These are phyloP conservation scores for Penicillium freii DNA, from an alignment of 2,329 filamentous ascomycete species.

Conservation along the genomic window DNA sequence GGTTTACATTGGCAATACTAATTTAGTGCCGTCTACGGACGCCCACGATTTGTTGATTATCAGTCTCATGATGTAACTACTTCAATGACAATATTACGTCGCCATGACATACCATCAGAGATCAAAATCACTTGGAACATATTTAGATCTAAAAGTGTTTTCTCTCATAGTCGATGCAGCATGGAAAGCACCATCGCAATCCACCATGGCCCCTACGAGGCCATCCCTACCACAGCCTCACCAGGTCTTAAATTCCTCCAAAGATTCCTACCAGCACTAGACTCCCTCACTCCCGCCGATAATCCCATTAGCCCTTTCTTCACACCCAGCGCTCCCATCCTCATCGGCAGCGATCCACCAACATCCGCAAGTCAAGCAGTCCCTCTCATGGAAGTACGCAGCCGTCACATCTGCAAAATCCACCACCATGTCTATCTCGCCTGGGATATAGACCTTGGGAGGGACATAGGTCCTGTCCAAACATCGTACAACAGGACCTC, in stretches of 20 bases:
- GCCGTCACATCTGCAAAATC: conserved; percentile 15
- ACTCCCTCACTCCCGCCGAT: conserved; percentile 13
- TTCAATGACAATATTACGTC: background rate
- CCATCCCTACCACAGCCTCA: conserved; percentile 15
- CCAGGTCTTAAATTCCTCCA: conserved; percentile 24
- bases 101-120: background rate
- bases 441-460: conserved; percentile 22
- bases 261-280: conserved; percentile 20
- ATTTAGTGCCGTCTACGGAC: background rate
- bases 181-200: conserved; percentile 14
- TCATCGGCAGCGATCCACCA: conserved; percentile 20
- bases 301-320: conserved; percentile 15
- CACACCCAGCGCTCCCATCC: conserved; percentile 16
- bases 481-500: background rate
- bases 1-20: background rate
- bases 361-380: conserved; percentile 6
- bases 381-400: conserved; percentile 19
- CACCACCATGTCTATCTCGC: conserved; percentile 19
- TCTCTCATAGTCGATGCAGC: background rate
- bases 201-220: conserved; percentile 21
- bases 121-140: background rate
- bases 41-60: background rate
- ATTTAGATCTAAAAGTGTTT: background rate
- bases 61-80: conserved; percentile 10
- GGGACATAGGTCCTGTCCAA: background rate